A percentile compares a stretch with the other conserved stretches of the same genome.
phyloP scores from a whole-genome alignment of 352 stramenopile genomes.

The Phytophthora vignae region DNA sequence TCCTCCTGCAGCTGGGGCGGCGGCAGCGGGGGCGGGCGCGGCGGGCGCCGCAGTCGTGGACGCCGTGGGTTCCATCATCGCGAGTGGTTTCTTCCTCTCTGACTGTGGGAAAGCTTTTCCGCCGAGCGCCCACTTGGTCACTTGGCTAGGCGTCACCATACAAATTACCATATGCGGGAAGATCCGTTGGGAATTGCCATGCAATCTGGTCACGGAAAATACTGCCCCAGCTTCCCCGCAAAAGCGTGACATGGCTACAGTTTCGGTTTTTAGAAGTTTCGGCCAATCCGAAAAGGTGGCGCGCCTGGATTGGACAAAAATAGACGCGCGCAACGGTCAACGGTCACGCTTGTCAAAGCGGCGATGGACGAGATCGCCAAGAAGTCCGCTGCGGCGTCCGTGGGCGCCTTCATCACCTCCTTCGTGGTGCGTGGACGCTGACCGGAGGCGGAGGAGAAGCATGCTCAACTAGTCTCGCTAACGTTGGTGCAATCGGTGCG shows the following conservation, averaged over 20 bases:
- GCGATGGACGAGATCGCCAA: slow-evolving; percentile 73
- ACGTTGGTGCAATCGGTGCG: background rate
- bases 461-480: background rate
- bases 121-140: background rate
- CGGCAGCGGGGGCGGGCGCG: background rate
- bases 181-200: slow-evolving; percentile 22
- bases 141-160: background rate
- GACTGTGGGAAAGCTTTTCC: slow-evolving; percentile 10
- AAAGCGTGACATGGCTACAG: slow-evolving; percentile 33
- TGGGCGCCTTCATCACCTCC: slow-evolving; percentile 75
- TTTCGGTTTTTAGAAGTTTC: slow-evolving; percentile 17
- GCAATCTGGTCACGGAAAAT: slow-evolving; percentile 12
- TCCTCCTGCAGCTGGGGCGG: slow-evolving; percentile 7
- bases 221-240: slow-evolving; percentile 8
- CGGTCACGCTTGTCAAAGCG: slow-evolving; percentile 1
- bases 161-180: slow-evolving; percentile 31
- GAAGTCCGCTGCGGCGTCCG: slow-evolving; percentile 69
- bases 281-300: slow-evolving; percentile 20
- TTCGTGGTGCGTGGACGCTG: slow-evolving; percentile 55
- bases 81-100: slow-evolving; percentile 25
- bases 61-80: slow-evolving; percentile 42
- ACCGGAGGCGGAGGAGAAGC: background rate
- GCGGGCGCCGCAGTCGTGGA: slow-evolving; percentile 29
- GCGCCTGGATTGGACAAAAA: slow-evolving; percentile 24
- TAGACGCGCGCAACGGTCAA: slow-evolving; percentile 2